phyloP scores from a whole-genome alignment of 306 rosid species.

The Fragaria nilgerrensis region DNA sequence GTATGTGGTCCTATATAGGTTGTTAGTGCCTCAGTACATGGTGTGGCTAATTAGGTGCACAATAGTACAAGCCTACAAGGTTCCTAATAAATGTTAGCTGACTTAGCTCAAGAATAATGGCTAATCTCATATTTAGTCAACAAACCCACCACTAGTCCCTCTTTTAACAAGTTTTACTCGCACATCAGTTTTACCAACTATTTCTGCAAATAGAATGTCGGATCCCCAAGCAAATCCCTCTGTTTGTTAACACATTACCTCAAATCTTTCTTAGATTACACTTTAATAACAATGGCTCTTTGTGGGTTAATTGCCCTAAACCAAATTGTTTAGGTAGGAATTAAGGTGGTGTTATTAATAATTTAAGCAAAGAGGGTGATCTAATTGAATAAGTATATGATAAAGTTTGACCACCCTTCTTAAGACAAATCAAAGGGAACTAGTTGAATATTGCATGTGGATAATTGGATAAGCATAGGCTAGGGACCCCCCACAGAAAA shows the following conservation, averaged over 20 bases:
- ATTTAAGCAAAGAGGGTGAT: conserved; percentile 18
- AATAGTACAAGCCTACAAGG: not conserved
- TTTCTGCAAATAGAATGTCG: not conserved
- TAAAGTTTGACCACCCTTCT: conserved; percentile 27
- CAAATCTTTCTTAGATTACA: not conserved
- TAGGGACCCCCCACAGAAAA: conserved; percentile 12
- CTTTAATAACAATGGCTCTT: not conserved
- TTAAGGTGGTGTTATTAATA: not conserved
- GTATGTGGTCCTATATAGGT: not conserved
- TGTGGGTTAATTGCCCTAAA: not conserved
- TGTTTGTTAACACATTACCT: not conserved
- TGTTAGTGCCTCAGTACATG: not conserved
- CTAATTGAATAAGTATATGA: conserved; percentile 18
- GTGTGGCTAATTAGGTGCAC: not conserved
- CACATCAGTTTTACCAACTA: not conserved
- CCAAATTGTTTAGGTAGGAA: conserved; percentile 3
- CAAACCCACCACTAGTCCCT: not conserved
- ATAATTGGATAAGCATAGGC: conserved; percentile 34
- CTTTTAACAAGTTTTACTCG: not conserved
- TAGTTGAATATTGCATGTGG: conserved; percentile 15
- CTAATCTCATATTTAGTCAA: not conserved
- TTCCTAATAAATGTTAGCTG: not conserved
- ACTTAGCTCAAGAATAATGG: not conserved
- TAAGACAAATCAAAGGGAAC: not conserved
- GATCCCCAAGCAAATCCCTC: not conserved